Evolutionary conservation across 177 flowering plant species (phyloP).

Genomic region (Vitis hybrid): DNA sequence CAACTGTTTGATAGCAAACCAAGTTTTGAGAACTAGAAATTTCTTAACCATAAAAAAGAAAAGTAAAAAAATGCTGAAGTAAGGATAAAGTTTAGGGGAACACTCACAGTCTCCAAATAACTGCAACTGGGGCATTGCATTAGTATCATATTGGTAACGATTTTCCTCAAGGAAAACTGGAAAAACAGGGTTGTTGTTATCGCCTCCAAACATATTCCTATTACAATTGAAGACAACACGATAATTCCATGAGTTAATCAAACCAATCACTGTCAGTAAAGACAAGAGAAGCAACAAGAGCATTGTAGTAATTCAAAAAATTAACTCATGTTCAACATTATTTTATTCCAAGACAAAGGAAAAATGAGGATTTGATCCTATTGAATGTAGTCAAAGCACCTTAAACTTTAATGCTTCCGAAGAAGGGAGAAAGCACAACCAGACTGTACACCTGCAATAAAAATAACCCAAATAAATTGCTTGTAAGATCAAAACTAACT

Average conservation of each 20-base stretch:
- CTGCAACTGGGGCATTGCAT: conserved; percentile 65
- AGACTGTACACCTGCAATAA: no score
- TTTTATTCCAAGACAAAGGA: no score
- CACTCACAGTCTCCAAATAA: conserved; percentile 69
- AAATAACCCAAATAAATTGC: no score
- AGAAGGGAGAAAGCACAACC: no score
- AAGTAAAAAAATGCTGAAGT: background rate
- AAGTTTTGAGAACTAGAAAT: no score
- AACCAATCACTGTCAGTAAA: background rate
- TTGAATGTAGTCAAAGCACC: no score
- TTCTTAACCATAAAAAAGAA: background rate
- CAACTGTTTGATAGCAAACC: background rate
- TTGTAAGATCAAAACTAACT: no score
- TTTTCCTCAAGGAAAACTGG: conserved; percentile 53
- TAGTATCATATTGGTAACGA: conserved; percentile 45
- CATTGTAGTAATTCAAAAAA: background rate
- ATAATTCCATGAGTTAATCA: conserved; percentile 1
- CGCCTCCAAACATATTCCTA: conserved; percentile 69
- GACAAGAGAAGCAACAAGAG: background rate
- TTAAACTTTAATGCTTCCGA: no score
- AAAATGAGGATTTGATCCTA: no score
- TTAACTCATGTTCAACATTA: no score
- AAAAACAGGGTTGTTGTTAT: conserved; percentile 36
- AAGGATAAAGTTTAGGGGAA: background rate
- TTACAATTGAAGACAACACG: background rate